A percentile compares a stretch with the other conserved stretches of the same genome.
Conservation (phyloP, 495 filamentous ascomycete species). For the Penicillium turbatum region DNA sequence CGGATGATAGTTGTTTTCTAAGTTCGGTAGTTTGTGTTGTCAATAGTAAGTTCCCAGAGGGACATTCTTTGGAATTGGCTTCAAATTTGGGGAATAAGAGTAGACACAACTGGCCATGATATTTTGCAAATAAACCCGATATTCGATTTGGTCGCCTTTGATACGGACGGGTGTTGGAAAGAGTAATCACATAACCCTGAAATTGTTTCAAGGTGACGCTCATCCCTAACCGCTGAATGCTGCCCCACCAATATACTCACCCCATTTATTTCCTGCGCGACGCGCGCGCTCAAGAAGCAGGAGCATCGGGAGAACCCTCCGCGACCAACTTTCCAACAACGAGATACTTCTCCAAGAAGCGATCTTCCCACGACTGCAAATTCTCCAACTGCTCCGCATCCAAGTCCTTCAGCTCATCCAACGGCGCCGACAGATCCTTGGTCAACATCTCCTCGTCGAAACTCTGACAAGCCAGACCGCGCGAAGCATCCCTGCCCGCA, state of each 20-base stretch:
- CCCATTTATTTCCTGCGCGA: not conserved
- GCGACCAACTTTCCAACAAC: slow-evolving; percentile 87
- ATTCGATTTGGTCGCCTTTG: not conserved
- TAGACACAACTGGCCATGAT: not conserved
- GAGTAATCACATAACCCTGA: not conserved
- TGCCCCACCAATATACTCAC: not conserved
- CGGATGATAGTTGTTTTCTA: not conserved
- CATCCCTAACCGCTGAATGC: not conserved
- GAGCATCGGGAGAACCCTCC: slow-evolving; percentile 56
- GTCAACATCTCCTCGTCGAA: slow-evolving; percentile 98
- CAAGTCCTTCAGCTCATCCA: slow-evolving; percentile 77
- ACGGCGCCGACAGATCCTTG: slow-evolving; percentile 77
- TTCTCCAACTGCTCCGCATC: slow-evolving; percentile 75
- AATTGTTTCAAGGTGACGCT: not conserved
- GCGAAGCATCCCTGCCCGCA: slow-evolving; percentile 86
- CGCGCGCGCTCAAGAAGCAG: slow-evolving; percentile 22
- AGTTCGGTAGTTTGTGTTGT: slow-evolving; percentile 1
- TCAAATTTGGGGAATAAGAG: not conserved
- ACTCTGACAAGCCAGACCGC: slow-evolving; percentile 85
- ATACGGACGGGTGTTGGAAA: not conserved
- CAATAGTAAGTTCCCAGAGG: not conserved
- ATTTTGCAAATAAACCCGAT: not conserved
- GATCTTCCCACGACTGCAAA: slow-evolving; percentile 83
- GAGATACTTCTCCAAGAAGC: slow-evolving; percentile 90
- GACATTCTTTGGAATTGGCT: not conserved